Percentiles rank a stretch among this genome's conserved stretches.
Conservation (phyloP, 805 yeast genomes). For the Saccharomycopsis olivae region DNA sequence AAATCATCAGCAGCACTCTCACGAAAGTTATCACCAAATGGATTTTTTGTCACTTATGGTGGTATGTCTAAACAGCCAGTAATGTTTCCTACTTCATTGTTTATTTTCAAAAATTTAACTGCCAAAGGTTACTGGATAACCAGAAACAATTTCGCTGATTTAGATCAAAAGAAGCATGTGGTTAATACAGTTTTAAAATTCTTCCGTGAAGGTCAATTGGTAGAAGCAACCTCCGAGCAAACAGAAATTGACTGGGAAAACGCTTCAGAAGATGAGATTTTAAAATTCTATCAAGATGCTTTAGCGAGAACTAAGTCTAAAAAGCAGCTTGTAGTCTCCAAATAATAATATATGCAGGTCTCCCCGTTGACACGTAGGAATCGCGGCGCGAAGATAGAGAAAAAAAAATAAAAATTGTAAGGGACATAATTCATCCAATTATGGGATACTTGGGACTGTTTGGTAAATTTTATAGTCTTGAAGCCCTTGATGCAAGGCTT, state of each 20-base stretch:
- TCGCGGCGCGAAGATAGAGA: too few species aligned
- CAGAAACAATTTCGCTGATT: conserved; percentile 46
- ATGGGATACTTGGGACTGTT: too few species aligned
- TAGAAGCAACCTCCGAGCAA: conserved; percentile 32
- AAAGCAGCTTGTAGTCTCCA: conserved; percentile 34
- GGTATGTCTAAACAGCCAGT: conserved; percentile 98
- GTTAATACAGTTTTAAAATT: conserved; percentile 44
- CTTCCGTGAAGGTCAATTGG: conserved; percentile 48
- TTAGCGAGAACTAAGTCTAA: conserved; percentile 31
- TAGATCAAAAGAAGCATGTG: conserved; percentile 47
- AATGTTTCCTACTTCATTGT: conserved; percentile 75
- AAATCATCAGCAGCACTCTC: conserved; percentile 72
- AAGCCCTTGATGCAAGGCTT: conserved; percentile 11
- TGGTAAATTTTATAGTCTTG: conserved; percentile 4
- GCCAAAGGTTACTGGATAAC: conserved; percentile 94
- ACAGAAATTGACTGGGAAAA: conserved; percentile 24
- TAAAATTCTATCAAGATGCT: conserved; percentile 26
- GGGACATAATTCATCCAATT: too few species aligned
- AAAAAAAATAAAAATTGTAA: too few species aligned
- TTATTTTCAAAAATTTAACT: conserved; percentile 80
- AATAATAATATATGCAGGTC: too few species aligned
- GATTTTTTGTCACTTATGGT: conserved; percentile 83
- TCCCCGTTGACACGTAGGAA: too few species aligned
- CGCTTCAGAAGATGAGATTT: conserved; percentile 29
- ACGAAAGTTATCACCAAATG: conserved; percentile 65